Percentiles rank a stretch among this genome's conserved stretches.
Evolutionary conservation across 148 eudicot species (phyloP).

Genomic region (Diospyros kaki): DNA sequence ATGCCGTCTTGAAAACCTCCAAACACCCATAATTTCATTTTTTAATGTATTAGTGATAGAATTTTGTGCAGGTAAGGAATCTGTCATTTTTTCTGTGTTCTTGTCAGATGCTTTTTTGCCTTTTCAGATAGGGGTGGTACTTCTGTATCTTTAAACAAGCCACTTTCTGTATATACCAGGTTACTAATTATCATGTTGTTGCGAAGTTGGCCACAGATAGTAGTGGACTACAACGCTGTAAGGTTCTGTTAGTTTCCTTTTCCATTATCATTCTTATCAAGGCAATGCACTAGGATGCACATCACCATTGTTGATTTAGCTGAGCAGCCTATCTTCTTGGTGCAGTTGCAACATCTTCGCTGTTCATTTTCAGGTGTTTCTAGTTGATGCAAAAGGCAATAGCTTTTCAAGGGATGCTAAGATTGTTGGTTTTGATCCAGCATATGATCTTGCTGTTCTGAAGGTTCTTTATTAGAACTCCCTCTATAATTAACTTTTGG

Average conservation of each 20-base stretch:
- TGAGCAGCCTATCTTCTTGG: slow-evolving; percentile 2
- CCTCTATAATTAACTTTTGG: neutral
- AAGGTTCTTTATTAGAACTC: slow-evolving; percentile 43
- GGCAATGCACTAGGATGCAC: neutral
- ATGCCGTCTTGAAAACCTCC: neutral
- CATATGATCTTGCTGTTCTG: slow-evolving; percentile 87
- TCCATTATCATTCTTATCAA: neutral
- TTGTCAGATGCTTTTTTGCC: neutral
- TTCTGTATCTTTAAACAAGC: neutral
- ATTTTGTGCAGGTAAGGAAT: no score
- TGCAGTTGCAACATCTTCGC: neutral
- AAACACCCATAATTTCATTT: neutral
- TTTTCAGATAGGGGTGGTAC: neutral
- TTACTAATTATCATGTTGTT: slow-evolving; percentile 88
- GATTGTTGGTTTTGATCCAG: slow-evolving; percentile 74
- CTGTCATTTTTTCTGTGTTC: neutral
- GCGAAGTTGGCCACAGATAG: slow-evolving; percentile 74
- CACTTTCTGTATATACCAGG: slow-evolving; percentile 38
- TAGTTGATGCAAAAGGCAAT: slow-evolving; percentile 60
- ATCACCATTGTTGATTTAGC: neutral
- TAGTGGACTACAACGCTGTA: slow-evolving; percentile 74
- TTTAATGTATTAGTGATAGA: no score
- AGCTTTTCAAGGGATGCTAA: slow-evolving; percentile 55
- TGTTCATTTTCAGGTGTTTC: slow-evolving; percentile 41
- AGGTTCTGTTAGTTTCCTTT: slow-evolving; percentile 51